phyloP scores from a whole-genome alignment of 805 yeast genomes.

The Candida wancherniae region DNA sequence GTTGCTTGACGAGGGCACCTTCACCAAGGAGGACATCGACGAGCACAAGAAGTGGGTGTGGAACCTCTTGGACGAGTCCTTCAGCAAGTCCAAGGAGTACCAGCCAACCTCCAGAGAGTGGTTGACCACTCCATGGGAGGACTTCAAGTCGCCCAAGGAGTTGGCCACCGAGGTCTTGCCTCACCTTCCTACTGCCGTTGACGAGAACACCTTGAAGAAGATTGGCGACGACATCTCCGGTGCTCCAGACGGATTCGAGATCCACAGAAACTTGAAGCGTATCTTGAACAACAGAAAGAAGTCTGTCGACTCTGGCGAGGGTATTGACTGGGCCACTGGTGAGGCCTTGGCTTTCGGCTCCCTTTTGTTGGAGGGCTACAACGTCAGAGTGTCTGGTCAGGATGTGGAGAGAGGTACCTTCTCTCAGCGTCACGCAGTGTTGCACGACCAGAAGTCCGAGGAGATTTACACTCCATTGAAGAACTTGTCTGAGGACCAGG shows the following conservation, averaged over 20 bases:
- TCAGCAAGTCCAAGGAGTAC: constrained; percentile 82
- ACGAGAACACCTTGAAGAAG: constrained; percentile 61
- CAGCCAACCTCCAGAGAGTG: constrained; percentile 91
- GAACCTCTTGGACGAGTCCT: constrained; percentile 87
- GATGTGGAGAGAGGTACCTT: constrained; percentile 99
- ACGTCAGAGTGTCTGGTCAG: constrained; percentile 96
- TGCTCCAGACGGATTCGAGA: constrained; percentile 82
- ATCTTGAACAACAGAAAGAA: constrained; percentile 84
- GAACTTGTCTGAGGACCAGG: constrained; percentile 74
- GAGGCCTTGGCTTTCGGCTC: constrained; percentile 98
- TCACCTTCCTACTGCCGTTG: constrained; percentile 91
- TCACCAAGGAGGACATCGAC: constrained; percentile 82
- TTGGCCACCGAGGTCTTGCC: constrained; percentile 93
- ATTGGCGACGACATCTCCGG: constrained; percentile 77
- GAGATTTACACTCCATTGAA: constrained; percentile 79
- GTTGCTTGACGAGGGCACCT: constrained; percentile 80
- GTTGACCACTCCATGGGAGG: constrained; percentile 99
- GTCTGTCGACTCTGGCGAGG: constrained; percentile 81
- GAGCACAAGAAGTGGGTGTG: constrained; percentile 99
- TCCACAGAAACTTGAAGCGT: constrained; percentile 95
- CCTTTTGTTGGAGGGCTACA: constrained; percentile 86
- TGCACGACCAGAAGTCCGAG: constrained; percentile 93
- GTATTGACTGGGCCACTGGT: constrained; percentile 99
- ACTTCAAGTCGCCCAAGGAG: constrained; percentile 95
- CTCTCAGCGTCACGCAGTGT: constrained; percentile 98